Percentiles rank a stretch among this genome's conserved stretches.
Evolutionary conservation across 176 grass and related monocot species (phyloP).

Genomic region (Rhynchospora pubera): DNA sequence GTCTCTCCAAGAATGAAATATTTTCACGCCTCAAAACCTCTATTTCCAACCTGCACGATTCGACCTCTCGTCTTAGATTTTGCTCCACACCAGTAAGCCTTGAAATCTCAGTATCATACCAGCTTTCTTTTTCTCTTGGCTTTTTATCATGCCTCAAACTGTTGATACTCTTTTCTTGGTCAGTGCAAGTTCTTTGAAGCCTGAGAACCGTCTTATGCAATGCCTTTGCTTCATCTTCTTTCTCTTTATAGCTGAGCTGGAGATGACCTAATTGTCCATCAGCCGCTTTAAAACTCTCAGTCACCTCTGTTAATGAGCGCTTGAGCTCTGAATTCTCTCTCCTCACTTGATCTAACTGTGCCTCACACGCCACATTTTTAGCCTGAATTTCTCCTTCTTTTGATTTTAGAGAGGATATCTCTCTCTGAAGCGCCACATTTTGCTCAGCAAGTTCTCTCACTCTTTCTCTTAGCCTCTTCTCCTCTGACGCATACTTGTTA

Average conservation of each 20-base stretch:
- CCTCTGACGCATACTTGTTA: slow-evolving; percentile 75
- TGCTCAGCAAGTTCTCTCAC: slow-evolving; percentile 92
- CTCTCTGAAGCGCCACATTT: slow-evolving; percentile 90
- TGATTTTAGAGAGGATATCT: slow-evolving; percentile 63
- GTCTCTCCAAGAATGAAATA: slow-evolving; percentile 49
- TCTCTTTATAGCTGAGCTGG: slow-evolving; percentile 53
- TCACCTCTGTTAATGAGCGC: slow-evolving; percentile 37
- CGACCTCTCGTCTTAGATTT: slow-evolving; percentile 65
- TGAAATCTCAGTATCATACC: slow-evolving; percentile 53
- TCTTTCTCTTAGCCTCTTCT: slow-evolving; percentile 73
- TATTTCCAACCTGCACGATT: slow-evolving; percentile 47
- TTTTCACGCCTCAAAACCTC: slow-evolving; percentile 77
- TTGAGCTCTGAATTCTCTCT: slow-evolving; percentile 43
- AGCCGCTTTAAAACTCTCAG: slow-evolving; percentile 37
- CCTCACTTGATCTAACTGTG: slow-evolving; percentile 36
- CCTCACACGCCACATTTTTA: slow-evolving; percentile 35
- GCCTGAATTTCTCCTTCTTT: slow-evolving; percentile 39
- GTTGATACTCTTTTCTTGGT: slow-evolving; percentile 77
- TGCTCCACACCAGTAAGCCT: slow-evolving; percentile 75
- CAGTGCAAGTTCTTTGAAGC: slow-evolving; percentile 56
- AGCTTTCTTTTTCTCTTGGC: slow-evolving; percentile 25
- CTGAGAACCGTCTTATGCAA: slow-evolving; percentile 59
- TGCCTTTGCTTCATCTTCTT: slow-evolving; percentile 55
- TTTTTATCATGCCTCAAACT: slow-evolving; percentile 52
- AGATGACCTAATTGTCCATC: slow-evolving; percentile 49